Evolutionary conservation across 2,329 filamentous ascomycete species (phyloP).

Genomic region (Colletotrichum lindemuthianum): DNA sequence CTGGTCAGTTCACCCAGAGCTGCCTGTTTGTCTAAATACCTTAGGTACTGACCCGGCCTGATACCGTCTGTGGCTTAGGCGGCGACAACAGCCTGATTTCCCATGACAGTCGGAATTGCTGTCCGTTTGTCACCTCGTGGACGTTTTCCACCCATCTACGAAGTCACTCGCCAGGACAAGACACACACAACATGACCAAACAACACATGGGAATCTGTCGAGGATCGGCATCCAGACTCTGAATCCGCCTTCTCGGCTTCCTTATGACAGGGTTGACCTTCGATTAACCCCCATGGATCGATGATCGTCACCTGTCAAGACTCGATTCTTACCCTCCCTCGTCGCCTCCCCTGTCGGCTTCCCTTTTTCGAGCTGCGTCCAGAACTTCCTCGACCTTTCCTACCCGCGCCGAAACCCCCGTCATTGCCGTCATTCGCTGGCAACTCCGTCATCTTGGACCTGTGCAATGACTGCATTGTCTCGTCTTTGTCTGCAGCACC

Average conservation of each 20-base stretch:
- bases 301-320: constrained; percentile 19
- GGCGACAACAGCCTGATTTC: constrained; percentile 16
- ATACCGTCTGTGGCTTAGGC: constrained; percentile 19
- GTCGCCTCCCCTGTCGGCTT: constrained; percentile 16
- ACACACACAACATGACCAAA: constrained; percentile 10
- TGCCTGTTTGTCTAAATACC: constrained; percentile 1
- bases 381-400: constrained; percentile 13
- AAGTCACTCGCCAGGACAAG: neutral
- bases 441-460: constrained; percentile 15
- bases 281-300: constrained; percentile 18
- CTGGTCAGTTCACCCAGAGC: neutral
- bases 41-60: neutral
- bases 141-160: neutral
- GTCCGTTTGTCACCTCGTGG: too few species aligned
- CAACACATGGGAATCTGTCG: constrained; percentile 3
- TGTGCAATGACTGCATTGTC: neutral
- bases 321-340: constrained; percentile 16
- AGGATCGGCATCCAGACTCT: constrained; percentile 9
- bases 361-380: constrained; percentile 26
- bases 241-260: neutral
- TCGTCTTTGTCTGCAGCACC: neutral
- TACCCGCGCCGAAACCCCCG: neutral
- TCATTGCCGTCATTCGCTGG: constrained; percentile 17
- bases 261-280: neutral
- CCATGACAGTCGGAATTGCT: neutral